phyloP scores from a whole-genome alignment of 225 moss, liverwort and hornwort genomes.

The Marchantia polymorpha region DNA sequence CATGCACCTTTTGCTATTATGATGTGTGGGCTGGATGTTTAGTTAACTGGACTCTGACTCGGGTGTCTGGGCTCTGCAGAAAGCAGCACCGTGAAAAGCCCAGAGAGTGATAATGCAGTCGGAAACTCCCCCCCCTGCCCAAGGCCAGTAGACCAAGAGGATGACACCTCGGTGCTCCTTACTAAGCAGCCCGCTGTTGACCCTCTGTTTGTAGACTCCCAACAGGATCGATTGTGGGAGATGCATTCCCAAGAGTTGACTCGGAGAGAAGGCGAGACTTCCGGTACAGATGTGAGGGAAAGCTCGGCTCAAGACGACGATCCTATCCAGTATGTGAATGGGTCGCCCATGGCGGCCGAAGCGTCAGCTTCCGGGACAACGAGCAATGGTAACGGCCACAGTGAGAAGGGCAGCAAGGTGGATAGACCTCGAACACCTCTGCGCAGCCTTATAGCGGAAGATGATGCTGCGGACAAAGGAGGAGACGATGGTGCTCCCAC shows the following conservation, averaged over 20 bases:
- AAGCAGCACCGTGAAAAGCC: neutral
- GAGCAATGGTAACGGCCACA: constrained; percentile 23
- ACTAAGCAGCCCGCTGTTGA: constrained; percentile 44
- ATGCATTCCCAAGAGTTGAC: constrained; percentile 51
- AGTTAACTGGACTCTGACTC: neutral
- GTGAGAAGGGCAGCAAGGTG: constrained; percentile 37
- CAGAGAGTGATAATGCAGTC: neutral
- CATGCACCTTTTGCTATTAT: neutral
- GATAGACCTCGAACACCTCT: constrained; percentile 53
- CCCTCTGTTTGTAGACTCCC: constrained; percentile 44
- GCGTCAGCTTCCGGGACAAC: constrained; percentile 21
- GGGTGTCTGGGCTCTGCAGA: neutral
- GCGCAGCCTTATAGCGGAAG: constrained; percentile 48
- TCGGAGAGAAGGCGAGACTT: constrained; percentile 33
- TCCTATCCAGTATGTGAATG: constrained; percentile 26
- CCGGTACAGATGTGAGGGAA: constrained; percentile 31
- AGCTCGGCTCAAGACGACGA: constrained; percentile 43
- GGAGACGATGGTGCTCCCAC: constrained; percentile 16
- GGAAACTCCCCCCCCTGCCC: neutral
- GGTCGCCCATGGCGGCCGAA: constrained; percentile 26
- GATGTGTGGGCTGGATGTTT: neutral
- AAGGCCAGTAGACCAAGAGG: constrained; percentile 24
- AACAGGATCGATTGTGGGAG: constrained; percentile 49
- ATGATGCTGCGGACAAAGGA: constrained; percentile 46
- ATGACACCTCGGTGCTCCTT: constrained; percentile 34